A percentile compares a stretch with the other conserved stretches of the same genome.
These are phyloP conservation scores for Tylopilus felleus DNA, from an alignment of 768 basidiomycete genomes.

Conservation along the genomic window DNA sequence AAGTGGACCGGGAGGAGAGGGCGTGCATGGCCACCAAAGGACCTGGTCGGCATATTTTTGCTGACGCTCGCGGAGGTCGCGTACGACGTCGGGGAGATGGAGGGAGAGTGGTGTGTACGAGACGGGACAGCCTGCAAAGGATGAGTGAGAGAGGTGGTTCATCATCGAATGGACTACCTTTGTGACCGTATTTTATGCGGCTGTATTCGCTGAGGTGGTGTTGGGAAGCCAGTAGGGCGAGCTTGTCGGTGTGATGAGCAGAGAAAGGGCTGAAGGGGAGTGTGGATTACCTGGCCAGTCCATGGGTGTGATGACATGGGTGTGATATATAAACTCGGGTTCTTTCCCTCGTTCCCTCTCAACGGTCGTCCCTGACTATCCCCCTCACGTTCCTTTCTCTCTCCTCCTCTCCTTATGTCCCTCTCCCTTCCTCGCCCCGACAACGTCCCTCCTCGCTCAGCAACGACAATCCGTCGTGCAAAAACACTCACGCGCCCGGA, in stretches of 20 bases:
- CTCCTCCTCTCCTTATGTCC: slow-evolving; percentile 23
- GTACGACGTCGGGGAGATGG: slow-evolving; percentile 55
- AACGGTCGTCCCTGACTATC: too few species aligned
- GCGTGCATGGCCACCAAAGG: slow-evolving; percentile 49
- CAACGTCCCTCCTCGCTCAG: too few species aligned
- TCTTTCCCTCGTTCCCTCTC: too few species aligned
- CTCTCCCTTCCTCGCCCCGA: too few species aligned
- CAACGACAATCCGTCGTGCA: slow-evolving; percentile 79
- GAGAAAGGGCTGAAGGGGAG: too few species aligned
- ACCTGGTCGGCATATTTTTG: slow-evolving; percentile 32
- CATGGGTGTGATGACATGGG: too few species aligned
- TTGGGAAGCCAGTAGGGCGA: slow-evolving; percentile 63
- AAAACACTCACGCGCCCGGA: slow-evolving; percentile 98
- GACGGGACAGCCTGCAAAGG: slow-evolving; percentile 47
- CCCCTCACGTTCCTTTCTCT: too few species aligned
- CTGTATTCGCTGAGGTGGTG: slow-evolving; percentile 73
- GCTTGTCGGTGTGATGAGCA: slow-evolving; percentile 24
- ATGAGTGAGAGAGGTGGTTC: neutral
- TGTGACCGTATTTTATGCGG: slow-evolving; percentile 60
- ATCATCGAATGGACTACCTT: slow-evolving; percentile 17
- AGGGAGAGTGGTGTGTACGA: slow-evolving; percentile 63
- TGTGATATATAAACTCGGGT: too few species aligned
- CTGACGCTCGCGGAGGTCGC: slow-evolving; percentile 53
- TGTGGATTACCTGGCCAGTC: too few species aligned
- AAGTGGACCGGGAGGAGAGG: neutral